A percentile compares a stretch with the other conserved stretches of the same genome.
Conservation (phyloP, 148 eudicot species). For the Diospyros kaki region DNA sequence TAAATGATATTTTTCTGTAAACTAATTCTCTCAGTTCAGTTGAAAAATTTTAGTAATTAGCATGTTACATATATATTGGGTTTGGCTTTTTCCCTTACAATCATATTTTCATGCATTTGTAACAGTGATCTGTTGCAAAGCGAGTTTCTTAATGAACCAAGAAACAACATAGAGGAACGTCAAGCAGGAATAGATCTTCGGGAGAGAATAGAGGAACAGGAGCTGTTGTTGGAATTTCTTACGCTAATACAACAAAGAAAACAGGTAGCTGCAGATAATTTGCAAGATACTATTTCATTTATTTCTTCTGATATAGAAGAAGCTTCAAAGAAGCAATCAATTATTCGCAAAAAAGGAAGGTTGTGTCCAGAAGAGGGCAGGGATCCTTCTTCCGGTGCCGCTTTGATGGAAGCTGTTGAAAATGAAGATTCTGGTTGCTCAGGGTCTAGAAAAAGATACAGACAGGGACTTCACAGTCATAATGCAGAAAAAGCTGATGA, state of each 20-base stretch:
- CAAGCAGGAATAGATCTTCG: constrained; percentile 77
- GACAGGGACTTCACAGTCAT: constrained; percentile 31
- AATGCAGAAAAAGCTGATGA: constrained; percentile 31
- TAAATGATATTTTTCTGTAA: background rate
- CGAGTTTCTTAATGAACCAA: constrained; percentile 75
- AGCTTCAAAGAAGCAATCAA: constrained; percentile 49
- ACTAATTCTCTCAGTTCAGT: background rate
- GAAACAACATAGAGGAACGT: constrained; percentile 67
- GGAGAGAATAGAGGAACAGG: constrained; percentile 85
- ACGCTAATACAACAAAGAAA: constrained; percentile 56
- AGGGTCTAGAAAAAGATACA: constrained; percentile 49
- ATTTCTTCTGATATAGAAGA: constrained; percentile 83
- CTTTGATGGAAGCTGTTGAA: constrained; percentile 23
- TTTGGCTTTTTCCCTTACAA: background rate
- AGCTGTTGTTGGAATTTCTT: constrained; percentile 77
- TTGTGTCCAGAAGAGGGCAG: constrained; percentile 27
- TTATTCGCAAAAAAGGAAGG: constrained; percentile 40
- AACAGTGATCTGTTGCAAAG: constrained; percentile 87
- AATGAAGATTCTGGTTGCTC: constrained; percentile 36
- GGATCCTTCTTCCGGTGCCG: constrained; percentile 30
- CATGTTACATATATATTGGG: background rate
- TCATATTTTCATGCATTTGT: constrained; percentile 3
- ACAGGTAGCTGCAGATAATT: constrained; percentile 64
- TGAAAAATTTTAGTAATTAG: background rate
- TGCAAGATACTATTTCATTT: constrained; percentile 63